Conservation (phyloP, 768 basidiomycete species). For the Crepidotus variabilis region DNA sequence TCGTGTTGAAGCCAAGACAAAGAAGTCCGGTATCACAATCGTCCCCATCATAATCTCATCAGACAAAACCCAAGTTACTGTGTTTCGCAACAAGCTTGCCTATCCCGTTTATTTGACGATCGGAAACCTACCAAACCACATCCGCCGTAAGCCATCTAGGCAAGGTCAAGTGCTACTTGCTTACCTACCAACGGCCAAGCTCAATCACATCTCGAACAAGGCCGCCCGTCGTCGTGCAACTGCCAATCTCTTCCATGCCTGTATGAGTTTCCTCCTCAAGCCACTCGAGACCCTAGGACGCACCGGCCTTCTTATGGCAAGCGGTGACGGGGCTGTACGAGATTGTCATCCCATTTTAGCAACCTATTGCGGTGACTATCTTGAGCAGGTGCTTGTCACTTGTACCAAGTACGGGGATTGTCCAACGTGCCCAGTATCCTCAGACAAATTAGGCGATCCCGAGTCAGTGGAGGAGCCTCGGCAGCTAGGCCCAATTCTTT, state of each 20-base stretch:
- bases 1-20: slow-evolving; percentile 19
- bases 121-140: neutral
- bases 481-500: too few relatives aligned
- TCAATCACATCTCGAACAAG: slow-evolving; percentile 22
- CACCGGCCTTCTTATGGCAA: slow-evolving; percentile 16
- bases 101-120: slow-evolving; percentile 8
- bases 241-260: slow-evolving; percentile 31
- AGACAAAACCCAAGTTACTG: slow-evolving; percentile 26
- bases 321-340: slow-evolving; percentile 28
- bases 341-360: slow-evolving; percentile 34
- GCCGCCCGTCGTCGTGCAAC: slow-evolving; percentile 8
- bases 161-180: slow-evolving; percentile 25
- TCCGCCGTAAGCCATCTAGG: neutral
- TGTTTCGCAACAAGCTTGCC: neutral
- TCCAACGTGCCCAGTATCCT: neutral
- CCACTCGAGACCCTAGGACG: slow-evolving; percentile 20
- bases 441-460: neutral
- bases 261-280: slow-evolving; percentile 10
- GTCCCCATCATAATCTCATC: slow-evolving; percentile 37
- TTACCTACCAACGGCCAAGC: slow-evolving; percentile 31
- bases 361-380: slow-evolving; percentile 32
- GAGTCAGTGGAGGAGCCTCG: too few relatives aligned
- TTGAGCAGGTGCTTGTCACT: slow-evolving; percentile 34
- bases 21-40: slow-evolving; percentile 16
- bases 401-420: neutral